phyloP scores from a whole-genome alignment of 352 stramenopile species.

The Phytophthora kernoviae region DNA sequence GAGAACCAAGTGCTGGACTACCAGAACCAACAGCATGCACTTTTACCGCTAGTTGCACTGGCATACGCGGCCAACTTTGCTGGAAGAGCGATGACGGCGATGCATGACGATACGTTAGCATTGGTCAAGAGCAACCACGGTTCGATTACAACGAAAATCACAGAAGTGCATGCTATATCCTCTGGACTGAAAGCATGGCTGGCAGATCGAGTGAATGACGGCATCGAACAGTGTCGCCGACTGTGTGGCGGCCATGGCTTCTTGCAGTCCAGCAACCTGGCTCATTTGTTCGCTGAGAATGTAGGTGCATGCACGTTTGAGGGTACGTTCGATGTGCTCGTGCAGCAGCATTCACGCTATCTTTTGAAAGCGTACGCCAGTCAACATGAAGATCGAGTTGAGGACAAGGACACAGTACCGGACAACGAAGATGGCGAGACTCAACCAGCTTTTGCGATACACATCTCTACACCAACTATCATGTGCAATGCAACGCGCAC shows the following conservation, averaged over 20 bases:
- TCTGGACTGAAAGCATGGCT: slow-evolving; percentile 29
- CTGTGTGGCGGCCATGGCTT: slow-evolving; percentile 23
- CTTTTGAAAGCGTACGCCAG: slow-evolving; percentile 41
- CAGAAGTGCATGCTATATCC: slow-evolving; percentile 28
- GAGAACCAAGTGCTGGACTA: slow-evolving; percentile 58
- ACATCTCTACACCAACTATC: slow-evolving; percentile 34
- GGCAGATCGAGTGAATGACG: slow-evolving; percentile 28
- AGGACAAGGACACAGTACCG: neutral
- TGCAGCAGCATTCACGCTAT: slow-evolving; percentile 56
- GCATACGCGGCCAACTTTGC: slow-evolving; percentile 29
- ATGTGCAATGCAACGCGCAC: slow-evolving; percentile 40
- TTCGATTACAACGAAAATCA: slow-evolving; percentile 11
- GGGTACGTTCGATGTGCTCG: slow-evolving; percentile 63
- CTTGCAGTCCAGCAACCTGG: slow-evolving; percentile 27
- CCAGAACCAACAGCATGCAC: slow-evolving; percentile 50
- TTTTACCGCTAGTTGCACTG: slow-evolving; percentile 44
- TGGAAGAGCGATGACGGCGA: slow-evolving; percentile 12
- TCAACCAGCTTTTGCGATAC: slow-evolving; percentile 36
- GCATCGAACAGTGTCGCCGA: slow-evolving; percentile 30
- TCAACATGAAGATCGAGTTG: slow-evolving; percentile 16
- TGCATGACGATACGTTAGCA: slow-evolving; percentile 15
- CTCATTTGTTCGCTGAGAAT: slow-evolving; percentile 41
- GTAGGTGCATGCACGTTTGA: slow-evolving; percentile 54
- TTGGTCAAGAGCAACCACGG: slow-evolving; percentile 14
- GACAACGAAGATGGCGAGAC: slow-evolving; percentile 12